A percentile compares a stretch with the other conserved stretches of the same genome.
phyloP scores from a whole-genome alignment of 2,329 filamentous ascomycete species.

The Rutstroemia sydowiana region DNA sequence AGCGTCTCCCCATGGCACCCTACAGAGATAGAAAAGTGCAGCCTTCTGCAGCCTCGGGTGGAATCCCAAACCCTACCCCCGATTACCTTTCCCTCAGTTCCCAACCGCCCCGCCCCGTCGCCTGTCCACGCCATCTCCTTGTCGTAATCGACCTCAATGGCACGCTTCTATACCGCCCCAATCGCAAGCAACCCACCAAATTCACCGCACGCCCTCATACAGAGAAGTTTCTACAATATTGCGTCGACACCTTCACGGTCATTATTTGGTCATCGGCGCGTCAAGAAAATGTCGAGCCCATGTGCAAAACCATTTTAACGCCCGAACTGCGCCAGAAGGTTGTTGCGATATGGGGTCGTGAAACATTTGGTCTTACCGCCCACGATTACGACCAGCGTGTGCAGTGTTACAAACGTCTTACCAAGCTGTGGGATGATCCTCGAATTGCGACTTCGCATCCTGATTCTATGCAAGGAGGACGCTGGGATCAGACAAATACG shows the following conservation, averaged over 20 bases:
- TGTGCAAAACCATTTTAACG: slow-evolving; percentile 60
- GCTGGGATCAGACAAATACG: slow-evolving; percentile 80
- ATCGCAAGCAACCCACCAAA: slow-evolving; percentile 38
- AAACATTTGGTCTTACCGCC: slow-evolving; percentile 60
- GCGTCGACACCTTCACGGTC: slow-evolving; percentile 67
- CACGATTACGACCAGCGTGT: slow-evolving; percentile 63
- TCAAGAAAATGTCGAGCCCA: slow-evolving; percentile 60
- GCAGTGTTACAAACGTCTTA: slow-evolving; percentile 84
- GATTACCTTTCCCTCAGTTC: slow-evolving; percentile 52
- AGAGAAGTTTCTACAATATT: slow-evolving; percentile 61
- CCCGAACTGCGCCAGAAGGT: slow-evolving; percentile 45
- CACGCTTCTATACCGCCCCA: slow-evolving; percentile 70
- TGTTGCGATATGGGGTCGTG: slow-evolving; percentile 69
- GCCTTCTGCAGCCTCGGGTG: slow-evolving; percentile 24
- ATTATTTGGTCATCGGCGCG: slow-evolving; percentile 89
- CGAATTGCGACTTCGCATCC: slow-evolving; percentile 38
- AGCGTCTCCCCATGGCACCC: background rate
- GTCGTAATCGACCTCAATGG: slow-evolving; percentile 91
- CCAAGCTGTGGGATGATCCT: slow-evolving; percentile 58
- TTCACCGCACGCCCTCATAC: slow-evolving; percentile 65
- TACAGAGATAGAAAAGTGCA: slow-evolving; percentile 12
- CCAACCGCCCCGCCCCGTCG: slow-evolving; percentile 35
- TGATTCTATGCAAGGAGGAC: slow-evolving; percentile 32
- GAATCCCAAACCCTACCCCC: slow-evolving; percentile 49
- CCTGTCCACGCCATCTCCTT: slow-evolving; percentile 56